Evolutionary conservation across 1,139 yeast genomes (phyloP).

Genomic region (Yamadazyma atlantica): DNA sequence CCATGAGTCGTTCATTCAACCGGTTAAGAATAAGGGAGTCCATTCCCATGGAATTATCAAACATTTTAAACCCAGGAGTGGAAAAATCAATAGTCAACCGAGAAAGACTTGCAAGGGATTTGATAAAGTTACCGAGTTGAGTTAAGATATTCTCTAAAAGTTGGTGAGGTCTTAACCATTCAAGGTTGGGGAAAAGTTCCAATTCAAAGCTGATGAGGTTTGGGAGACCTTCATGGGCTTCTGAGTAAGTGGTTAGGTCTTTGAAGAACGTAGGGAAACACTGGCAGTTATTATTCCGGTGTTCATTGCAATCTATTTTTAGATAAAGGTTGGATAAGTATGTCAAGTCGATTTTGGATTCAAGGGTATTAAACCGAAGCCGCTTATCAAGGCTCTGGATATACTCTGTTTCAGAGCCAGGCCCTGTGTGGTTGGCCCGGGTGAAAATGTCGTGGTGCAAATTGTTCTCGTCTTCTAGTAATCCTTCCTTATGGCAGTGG

Average conservation of each 20-base stretch:
- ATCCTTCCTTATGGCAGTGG: constrained; percentile 32
- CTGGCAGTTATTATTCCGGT: constrained; percentile 23
- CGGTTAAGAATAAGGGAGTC: constrained; percentile 30
- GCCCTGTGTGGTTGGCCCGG: neutral
- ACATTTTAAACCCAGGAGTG: constrained; percentile 43
- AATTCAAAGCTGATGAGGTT: constrained; percentile 30
- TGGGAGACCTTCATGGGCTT: constrained; percentile 28
- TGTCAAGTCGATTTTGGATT: constrained; percentile 27
- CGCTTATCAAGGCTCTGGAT: constrained; percentile 20
- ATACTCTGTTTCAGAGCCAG: constrained; percentile 5
- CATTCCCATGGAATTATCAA: constrained; percentile 33
- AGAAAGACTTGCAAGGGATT: constrained; percentile 22
- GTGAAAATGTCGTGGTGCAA: constrained; percentile 1
- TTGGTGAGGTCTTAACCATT: constrained; percentile 42
- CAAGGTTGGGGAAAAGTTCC: constrained; percentile 35
- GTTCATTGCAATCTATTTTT: constrained; percentile 36
- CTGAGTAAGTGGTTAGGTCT: constrained; percentile 24
- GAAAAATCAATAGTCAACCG: constrained; percentile 34
- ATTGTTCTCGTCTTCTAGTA: constrained; percentile 4
- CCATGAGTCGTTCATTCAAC: constrained; percentile 36
- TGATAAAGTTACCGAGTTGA: constrained; percentile 33
- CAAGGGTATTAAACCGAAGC: constrained; percentile 23
- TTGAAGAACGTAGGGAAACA: constrained; percentile 34
- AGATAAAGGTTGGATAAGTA: constrained; percentile 25
- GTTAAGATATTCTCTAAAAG: constrained; percentile 30